Percentiles rank a stretch among this genome's conserved stretches.
Conservation (phyloP, 169 alveolate genomes). For the Eimeria brunetti region DNA sequence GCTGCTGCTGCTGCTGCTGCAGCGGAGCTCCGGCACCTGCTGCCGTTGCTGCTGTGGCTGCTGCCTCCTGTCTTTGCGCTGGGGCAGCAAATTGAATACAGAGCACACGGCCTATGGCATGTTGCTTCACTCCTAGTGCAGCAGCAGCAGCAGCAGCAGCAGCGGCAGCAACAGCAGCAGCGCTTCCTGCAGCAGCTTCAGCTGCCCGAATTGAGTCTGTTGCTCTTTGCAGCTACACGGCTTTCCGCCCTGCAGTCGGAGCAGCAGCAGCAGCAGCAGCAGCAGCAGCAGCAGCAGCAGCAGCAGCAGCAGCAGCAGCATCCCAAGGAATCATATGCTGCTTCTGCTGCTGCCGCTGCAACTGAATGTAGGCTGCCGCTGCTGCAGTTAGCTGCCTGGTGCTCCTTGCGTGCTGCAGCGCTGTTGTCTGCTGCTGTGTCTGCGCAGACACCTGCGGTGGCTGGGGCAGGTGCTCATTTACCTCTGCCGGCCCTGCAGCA, state of each 20-base stretch:
- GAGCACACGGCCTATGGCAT: not conserved
- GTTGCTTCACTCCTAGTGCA: conserved; percentile 23
- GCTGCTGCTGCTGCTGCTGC: not conserved
- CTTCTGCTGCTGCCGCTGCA: conserved; percentile 30
- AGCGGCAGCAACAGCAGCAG: conserved; percentile 20
- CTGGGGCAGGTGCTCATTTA: not conserved
- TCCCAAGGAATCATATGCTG: not conserved
- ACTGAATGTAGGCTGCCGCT: conserved; percentile 30
- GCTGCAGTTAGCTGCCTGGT: conserved; percentile 17
- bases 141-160: conserved; percentile 50
- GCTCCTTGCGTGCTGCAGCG: conserved; percentile 26
- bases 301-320: conserved; percentile 10
- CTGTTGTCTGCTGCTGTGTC: not conserved
- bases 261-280: not conserved
- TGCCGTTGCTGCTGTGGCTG: conserved; percentile 51
- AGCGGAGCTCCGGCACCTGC: conserved; percentile 36
- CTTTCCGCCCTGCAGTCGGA: conserved; percentile 11
- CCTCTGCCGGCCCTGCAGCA: not conserved
- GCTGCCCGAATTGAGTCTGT: conserved; percentile 48
- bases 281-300: not conserved
- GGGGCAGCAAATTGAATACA: not conserved
- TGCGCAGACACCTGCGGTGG: not conserved
- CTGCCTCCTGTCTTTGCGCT: conserved; percentile 1
- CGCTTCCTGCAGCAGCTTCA: conserved; percentile 11
- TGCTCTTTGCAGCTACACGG: conserved; percentile 26